phyloP scores from a whole-genome alignment of 768 basidiomycete species.

The Neoboletus brunneissimus region DNA sequence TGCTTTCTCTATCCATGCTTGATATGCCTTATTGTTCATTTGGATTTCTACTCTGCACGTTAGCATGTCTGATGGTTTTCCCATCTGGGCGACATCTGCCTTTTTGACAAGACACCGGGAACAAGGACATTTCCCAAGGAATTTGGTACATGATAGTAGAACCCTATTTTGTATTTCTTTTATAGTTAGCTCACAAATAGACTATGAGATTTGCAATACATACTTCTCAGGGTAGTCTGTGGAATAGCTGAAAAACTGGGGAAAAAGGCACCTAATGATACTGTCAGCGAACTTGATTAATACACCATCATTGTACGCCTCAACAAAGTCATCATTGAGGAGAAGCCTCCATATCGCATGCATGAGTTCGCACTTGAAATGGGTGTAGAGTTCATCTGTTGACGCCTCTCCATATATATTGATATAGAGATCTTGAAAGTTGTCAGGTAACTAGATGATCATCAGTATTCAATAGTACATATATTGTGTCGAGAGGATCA shows the following conservation, averaged over 20 bases:
- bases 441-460: not conserved
- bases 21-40: not conserved
- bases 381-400: not conserved
- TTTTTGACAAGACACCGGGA: not conserved
- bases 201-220: not conserved
- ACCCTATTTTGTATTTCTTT: not conserved
- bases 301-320: not conserved
- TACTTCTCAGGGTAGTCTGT: slow-evolving; percentile 13
- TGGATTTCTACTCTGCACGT: fast-evolving
- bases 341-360: not conserved
- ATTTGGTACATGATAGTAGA: not conserved
- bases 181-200: not conserved
- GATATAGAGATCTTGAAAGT: slow-evolving; percentile 9
- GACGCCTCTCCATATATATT: not conserved
- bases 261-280: not conserved
- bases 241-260: not conserved
- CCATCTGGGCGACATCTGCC: not conserved
- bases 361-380: slow-evolving; percentile 3
- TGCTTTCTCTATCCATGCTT: not conserved
- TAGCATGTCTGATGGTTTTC: not conserved
- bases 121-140: slow-evolving; percentile 2
- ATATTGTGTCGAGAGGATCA: too few relatives aligned
- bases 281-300: not conserved
- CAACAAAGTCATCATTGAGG: not conserved
- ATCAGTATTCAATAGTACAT: not conserved